These are phyloP conservation scores for Gnaphalium uliginosum DNA, from an alignment of 129 eudicot species.

Conservation along the genomic window DNA sequence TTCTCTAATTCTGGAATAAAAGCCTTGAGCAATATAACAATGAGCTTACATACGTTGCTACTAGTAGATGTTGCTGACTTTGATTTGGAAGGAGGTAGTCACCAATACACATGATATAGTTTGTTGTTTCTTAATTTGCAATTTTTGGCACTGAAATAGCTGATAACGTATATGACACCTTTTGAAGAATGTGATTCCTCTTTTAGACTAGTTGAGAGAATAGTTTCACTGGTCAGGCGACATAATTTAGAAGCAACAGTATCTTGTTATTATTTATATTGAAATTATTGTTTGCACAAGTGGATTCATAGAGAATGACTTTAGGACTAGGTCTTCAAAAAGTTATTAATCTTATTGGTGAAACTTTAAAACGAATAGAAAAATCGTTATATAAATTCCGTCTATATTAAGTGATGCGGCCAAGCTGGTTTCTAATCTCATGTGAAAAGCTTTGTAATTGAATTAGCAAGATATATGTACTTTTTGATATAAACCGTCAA, in stretches of 20 bases:
- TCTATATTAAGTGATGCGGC: background rate
- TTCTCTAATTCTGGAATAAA: background rate
- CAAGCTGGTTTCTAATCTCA: background rate
- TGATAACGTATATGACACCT: background rate
- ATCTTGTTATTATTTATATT: background rate
- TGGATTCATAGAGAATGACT: background rate
- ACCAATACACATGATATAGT: background rate
- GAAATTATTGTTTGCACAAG: background rate
- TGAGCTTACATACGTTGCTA: background rate
- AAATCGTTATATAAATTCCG: background rate
- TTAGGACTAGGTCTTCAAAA: background rate
- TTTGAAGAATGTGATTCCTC: background rate
- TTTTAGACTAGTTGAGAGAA: background rate
- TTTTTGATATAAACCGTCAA: constrained; percentile 1
- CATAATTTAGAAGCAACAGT: background rate
- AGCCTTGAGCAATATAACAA: background rate
- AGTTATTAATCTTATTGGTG: too few relatives aligned
- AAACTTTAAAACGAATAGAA: background rate
- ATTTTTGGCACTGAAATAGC: background rate
- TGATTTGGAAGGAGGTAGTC: background rate
- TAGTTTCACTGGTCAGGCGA: background rate
- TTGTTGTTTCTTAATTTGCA: background rate
- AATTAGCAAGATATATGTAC: background rate
- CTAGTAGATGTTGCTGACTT: background rate
- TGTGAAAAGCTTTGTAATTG: background rate